Base-by-base conservation (phyloP, 176 grass and related monocot species). In the Musa acuminata region DNA sequence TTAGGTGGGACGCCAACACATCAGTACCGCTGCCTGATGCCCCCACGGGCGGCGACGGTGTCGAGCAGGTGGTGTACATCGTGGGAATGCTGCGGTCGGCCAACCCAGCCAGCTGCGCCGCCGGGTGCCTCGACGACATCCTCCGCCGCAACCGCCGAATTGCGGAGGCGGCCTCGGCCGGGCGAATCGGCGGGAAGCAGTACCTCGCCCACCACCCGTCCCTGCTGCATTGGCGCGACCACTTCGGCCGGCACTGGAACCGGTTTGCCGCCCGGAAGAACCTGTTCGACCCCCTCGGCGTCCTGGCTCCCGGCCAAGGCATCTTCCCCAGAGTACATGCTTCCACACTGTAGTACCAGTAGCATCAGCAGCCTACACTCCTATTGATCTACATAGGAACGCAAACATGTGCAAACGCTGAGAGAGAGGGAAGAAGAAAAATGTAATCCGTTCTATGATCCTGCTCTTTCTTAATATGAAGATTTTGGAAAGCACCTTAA, bases 1-100 rank as follows among this genome's bases (percentile, higher is more conserved):
- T 78, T 79, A 96, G 92, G 84, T 96, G 92, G 92, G 78, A 92
- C 80, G 13, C 68, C 22, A 92, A 96, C 84, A 83, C 77, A 27
- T 96, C 92, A 75, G 82, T 79, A 26, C 84, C 89, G 54, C 53
- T 96, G 53, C 92, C 92, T 49, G 16, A 60, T 8, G 57, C 19
- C 57, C 43, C 78, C 79, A 1, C 75, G 64, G 13, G 50, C 13
- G 49, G 72, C 55, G 64, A 69, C 12, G 60, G 8, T 10, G 19
- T 65, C 52, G 84, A 80, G 62, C 77, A 73, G 19, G 80, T 92
- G 58, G 59, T 89, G 71, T 96, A 96, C 71, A 13, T 78, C 55
- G 80, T 96, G 52, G 79, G 87, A 52, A 80, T 96, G 63, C 92
- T 96, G 27, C 84, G 87, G 63, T 96, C 92, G 13, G 53, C 89